A percentile compares a stretch with the other conserved stretches of the same genome.
Evolutionary conservation across 805 yeast species (phyloP).

Genomic region (Barnettozyma botsteinii): DNA sequence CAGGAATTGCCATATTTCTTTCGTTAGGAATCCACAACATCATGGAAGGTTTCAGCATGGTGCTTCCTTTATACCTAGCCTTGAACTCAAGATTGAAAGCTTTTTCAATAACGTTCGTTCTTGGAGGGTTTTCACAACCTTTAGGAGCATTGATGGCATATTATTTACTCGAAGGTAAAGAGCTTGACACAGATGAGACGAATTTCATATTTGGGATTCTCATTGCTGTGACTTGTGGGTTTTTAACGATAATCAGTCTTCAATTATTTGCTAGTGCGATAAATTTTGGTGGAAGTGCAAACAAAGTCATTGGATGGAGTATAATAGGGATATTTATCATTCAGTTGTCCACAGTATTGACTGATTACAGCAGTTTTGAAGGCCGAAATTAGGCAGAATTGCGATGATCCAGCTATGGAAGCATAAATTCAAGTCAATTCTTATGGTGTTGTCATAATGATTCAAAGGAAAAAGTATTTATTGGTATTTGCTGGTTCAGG

Average conservation of each 20-base stretch:
- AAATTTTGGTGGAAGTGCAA: slow-evolving; percentile 69
- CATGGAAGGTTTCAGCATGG: slow-evolving; percentile 92
- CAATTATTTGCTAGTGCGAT: slow-evolving; percentile 85
- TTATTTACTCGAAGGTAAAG: slow-evolving; percentile 37
- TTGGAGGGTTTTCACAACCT: slow-evolving; percentile 87
- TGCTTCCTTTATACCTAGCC: slow-evolving; percentile 81
- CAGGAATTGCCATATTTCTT: slow-evolving; percentile 77
- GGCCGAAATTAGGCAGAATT: no score
- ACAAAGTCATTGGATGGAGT: slow-evolving; percentile 52
- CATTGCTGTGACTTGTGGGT: slow-evolving; percentile 76
- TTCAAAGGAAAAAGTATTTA: no score
- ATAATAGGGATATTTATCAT: slow-evolving; percentile 55
- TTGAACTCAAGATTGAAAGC: slow-evolving; percentile 59
- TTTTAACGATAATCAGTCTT: slow-evolving; percentile 70
- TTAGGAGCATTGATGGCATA: slow-evolving; percentile 77
- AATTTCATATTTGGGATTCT: slow-evolving; percentile 51
- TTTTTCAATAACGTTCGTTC: slow-evolving; percentile 51
- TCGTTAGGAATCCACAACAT: slow-evolving; percentile 87
- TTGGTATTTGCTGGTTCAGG: no score
- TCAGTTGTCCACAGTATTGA: slow-evolving; percentile 38
- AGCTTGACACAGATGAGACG: slow-evolving; percentile 29
- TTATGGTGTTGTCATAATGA: no score
- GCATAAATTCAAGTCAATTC: no score
- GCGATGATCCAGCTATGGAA: no score
- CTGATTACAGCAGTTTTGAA: slow-evolving; percentile 17